Percentiles rank a stretch among this genome's conserved stretches.
These are phyloP conservation scores for Poa annua DNA, from an alignment of 176 grass and related monocot genomes.

Conservation along the genomic window DNA sequence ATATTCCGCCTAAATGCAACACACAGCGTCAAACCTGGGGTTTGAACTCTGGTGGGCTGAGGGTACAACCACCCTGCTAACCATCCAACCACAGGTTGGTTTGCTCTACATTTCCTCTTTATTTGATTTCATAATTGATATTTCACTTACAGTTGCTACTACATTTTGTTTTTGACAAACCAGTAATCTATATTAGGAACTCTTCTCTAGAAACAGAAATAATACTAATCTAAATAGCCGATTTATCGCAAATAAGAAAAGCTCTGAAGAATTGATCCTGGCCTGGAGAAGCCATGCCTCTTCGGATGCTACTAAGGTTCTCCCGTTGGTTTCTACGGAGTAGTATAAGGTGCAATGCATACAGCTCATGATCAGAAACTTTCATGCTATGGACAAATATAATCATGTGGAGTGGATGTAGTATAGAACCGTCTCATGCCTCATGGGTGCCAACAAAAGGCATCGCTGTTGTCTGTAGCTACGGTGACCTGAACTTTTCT, in stretches of 20 bases:
- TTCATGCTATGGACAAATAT: conserved; percentile 15
- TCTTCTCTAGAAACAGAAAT: neutral
- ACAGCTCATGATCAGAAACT: conserved; percentile 29
- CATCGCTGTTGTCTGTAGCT: neutral
- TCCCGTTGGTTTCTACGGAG: no score
- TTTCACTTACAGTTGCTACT: neutral
- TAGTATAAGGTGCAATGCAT: conserved; percentile 11
- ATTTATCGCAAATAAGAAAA: conserved; percentile 2
- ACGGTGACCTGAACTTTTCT: conserved; percentile 11
- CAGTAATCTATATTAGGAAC: neutral
- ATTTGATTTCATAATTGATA: neutral
- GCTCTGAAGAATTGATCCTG: conserved; percentile 8
- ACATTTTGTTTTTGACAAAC: neutral
- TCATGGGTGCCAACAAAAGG: conserved; percentile 19
- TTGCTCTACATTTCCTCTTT: neutral
- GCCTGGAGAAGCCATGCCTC: conserved; percentile 38
- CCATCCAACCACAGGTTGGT: no score
- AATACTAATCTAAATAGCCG: neutral
- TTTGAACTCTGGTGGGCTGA: no score
- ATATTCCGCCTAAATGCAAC: no score
- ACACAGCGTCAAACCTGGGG: no score
- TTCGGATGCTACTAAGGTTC: conserved; percentile 32
- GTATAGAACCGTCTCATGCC: conserved; percentile 1
- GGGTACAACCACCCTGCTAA: no score
- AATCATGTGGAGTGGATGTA: conserved; percentile 1